These are phyloP conservation scores for Talaromyces marneffei DNA, from an alignment of 2,329 filamentous ascomycete species.

Conservation along the genomic window DNA sequence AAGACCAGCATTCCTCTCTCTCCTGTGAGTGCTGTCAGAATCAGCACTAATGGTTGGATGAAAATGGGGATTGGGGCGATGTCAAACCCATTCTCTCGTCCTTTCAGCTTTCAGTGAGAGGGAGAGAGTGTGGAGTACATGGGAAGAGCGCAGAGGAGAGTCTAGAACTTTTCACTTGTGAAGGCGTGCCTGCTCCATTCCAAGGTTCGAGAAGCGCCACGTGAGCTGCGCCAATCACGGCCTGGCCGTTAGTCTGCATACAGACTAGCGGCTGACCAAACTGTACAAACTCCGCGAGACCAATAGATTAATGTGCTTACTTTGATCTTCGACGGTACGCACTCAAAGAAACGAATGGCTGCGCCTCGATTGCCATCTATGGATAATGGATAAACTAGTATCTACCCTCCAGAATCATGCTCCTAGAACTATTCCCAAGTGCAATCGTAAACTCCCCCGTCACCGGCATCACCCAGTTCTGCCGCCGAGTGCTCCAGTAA, in stretches of 20 bases:
- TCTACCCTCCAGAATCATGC: slow-evolving; percentile 27
- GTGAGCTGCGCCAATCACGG: slow-evolving; percentile 2
- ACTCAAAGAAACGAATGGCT: not conserved
- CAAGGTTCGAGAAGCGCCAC: not conserved
- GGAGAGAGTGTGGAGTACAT: not conserved
- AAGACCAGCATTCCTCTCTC: not conserved
- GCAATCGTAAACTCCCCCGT: slow-evolving; percentile 33
- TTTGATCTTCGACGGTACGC: too few species aligned
- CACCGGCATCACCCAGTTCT: slow-evolving; percentile 63
- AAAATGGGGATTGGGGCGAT: not conserved
- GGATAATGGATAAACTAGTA: slow-evolving; percentile 19
- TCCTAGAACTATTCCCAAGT: slow-evolving; percentile 33
- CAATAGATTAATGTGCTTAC: too few species aligned
- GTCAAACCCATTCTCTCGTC: not conserved
- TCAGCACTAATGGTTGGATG: not conserved
- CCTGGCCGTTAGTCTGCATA: not conserved
- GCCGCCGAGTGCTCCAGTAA: slow-evolving; percentile 61
- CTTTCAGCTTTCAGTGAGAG: not conserved
- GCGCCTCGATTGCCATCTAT: not conserved
- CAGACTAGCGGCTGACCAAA: not conserved
- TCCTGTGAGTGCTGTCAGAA: too few species aligned
- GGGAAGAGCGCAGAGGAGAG: not conserved
- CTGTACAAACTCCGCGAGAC: not conserved
- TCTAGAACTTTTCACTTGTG: not conserved
- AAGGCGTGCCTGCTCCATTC: not conserved